These are phyloP conservation scores for Cordyceps sp. DNA, from an alignment of 2,329 filamentous ascomycete species.

Conservation along the genomic window DNA sequence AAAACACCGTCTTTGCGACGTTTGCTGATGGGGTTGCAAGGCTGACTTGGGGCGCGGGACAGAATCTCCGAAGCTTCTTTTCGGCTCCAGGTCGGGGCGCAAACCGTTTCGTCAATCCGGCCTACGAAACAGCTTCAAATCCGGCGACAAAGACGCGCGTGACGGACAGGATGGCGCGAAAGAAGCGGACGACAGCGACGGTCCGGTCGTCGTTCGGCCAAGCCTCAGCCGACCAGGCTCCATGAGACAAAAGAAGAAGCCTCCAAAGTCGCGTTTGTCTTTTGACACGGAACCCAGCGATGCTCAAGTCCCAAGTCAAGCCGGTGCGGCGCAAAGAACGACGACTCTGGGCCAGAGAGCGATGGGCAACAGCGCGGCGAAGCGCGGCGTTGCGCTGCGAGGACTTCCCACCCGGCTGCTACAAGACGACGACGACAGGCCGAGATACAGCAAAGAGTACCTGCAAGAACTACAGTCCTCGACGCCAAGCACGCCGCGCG, in stretches of 20 bases:
- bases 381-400: constrained; percentile 28
- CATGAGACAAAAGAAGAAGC: constrained; percentile 49
- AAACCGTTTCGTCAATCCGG: constrained; percentile 42
- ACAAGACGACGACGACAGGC: constrained; percentile 47
- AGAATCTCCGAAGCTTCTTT: constrained; percentile 20
- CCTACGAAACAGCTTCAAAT: constrained; percentile 37
- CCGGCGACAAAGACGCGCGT: constrained; percentile 20
- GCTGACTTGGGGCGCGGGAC: constrained; percentile 12
- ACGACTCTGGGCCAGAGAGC: constrained; percentile 46
- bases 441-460: constrained; percentile 74
- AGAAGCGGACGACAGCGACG: constrained; percentile 25
- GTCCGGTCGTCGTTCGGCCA: constrained; percentile 32
- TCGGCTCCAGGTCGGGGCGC: constrained; percentile 25
- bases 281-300: constrained; percentile 47
- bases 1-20: constrained; percentile 7
- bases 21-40: constrained; percentile 17
- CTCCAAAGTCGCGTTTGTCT: constrained; percentile 43
- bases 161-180: constrained; percentile 8
- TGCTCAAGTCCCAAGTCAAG: constrained; percentile 27
- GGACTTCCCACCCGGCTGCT: constrained; percentile 35
- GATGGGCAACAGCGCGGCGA: constrained; percentile 49
- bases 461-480: constrained; percentile 73
- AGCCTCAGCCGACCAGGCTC: constrained; percentile 28
- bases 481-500: constrained; percentile 66
- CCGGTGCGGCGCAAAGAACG: constrained; percentile 50